Base-by-base conservation (phyloP, 352 stramenopile genomes). In the Phytopythium kandeliae region DNA sequence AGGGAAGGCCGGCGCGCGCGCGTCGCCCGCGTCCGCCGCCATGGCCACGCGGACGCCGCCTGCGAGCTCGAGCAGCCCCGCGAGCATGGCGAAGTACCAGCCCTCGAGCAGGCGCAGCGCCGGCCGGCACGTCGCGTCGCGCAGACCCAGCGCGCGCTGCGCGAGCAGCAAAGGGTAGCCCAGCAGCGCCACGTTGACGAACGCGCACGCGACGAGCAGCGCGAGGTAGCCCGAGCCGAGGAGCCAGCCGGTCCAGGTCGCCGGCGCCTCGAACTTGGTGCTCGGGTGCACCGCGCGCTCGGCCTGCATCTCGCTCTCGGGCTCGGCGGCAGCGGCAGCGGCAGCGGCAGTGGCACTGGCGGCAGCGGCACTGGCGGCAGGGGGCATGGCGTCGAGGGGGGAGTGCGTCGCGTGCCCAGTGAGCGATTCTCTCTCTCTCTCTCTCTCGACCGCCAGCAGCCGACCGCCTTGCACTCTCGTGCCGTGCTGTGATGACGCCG, bases 111-210 rank as follows among this genome's bases (percentile, higher is more conserved):
- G 53, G 31, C 69, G 62, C 40, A 74, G 65, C 6, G 70, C 38
- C 1, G 58, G 53, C 17, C 74, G 57, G 44, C 50, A 74, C 12
- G 51, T 56, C 40, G 49, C 61, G 31, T 52, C 45, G 17, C 58
- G 50, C 2, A 64, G 69, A 12, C 62, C 45, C 30, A 50, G 65
- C 33, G 45, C 46, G 38, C 67, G 67, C 0, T 65, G 65, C 16
- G 89, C 12, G 9, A 90, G 30, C 40, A 64, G 69, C 54, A 83
- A 54, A 5, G 77, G 77, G 52, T 86, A 71, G 44, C 87, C 63
- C 21, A 89, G 52, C 28, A 79, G 87, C 11, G 71, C 59, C n/a
- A 74, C 65, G 48, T 86, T 71, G 26, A 90, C 54, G 46, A 87
- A 85, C 25, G 76, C 65, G 19, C 61, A 66, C 0, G 71, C 12